A percentile compares a stretch with the other conserved stretches of the same genome.
Conservation (phyloP, 164 flowering plant species). For the Stephania japonica region DNA sequence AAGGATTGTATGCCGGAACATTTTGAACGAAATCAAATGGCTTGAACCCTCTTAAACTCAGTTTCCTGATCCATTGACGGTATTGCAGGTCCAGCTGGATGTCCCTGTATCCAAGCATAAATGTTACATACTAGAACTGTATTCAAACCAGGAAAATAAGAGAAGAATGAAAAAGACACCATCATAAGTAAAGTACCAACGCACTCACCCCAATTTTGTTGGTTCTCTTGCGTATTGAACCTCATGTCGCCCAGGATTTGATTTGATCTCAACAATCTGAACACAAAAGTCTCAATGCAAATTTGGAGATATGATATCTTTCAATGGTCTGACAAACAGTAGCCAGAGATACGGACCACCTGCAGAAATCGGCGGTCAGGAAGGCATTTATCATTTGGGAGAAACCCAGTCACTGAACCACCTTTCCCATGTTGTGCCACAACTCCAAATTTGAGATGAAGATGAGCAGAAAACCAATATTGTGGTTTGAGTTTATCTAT, state of each 20-base stretch:
- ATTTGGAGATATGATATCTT: background rate
- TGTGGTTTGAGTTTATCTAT: slow-evolving; percentile 72
- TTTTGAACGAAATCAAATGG: slow-evolving; percentile 72
- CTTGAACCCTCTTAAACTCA: slow-evolving; percentile 53
- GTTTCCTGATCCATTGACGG: slow-evolving; percentile 54
- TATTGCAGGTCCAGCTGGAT: slow-evolving; percentile 42
- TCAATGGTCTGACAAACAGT: background rate
- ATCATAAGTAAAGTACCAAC: background rate
- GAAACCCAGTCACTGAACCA: slow-evolving; percentile 81
- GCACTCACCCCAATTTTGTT: slow-evolving; percentile 47
- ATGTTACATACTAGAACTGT: background rate
- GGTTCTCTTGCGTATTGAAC: slow-evolving; percentile 52
- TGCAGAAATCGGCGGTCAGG: slow-evolving; percentile 81
- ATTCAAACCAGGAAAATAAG: background rate
- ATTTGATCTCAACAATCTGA: slow-evolving; percentile 75
- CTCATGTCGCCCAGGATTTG: slow-evolving; percentile 75
- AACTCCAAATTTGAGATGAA: slow-evolving; percentile 92
- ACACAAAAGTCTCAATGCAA: background rate
- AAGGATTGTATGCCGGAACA: slow-evolving; percentile 51
- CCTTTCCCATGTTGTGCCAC: slow-evolving; percentile 76
- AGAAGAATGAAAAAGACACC: background rate
- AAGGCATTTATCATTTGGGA: slow-evolving; percentile 91
- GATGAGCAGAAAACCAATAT: slow-evolving; percentile 96
- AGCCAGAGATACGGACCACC: slow-evolving; percentile 30
- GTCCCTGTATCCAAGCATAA: slow-evolving; percentile 28